Conservation (phyloP, 495 filamentous ascomycete species). For the Gamarada debralockiae region DNA sequence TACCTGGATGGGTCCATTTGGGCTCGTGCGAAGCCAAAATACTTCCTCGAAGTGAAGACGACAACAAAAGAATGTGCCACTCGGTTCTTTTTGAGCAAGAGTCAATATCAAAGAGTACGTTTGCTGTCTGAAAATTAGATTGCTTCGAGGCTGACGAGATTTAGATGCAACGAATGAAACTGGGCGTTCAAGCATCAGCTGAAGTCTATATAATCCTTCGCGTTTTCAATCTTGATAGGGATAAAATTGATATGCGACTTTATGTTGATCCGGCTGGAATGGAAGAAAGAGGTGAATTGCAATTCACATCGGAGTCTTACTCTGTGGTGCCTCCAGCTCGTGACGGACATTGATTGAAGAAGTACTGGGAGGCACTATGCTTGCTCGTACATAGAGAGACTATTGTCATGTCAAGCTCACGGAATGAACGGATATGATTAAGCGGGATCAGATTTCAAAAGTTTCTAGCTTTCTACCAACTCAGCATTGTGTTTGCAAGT, state of each 20-base stretch:
- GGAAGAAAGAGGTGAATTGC: constrained; percentile 3
- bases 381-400: no score
- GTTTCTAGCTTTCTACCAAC: no score
- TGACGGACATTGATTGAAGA: neutral
- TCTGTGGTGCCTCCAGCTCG: neutral
- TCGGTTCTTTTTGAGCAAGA: constrained; percentile 40
- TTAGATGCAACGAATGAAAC: constrained; percentile 13
- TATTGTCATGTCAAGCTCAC: no score
- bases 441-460: no score
- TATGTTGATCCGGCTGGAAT: constrained; percentile 33
- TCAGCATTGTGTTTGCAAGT: no score
- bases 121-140: neutral
- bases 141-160: neutral
- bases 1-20: constrained; percentile 28
- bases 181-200: constrained; percentile 1
- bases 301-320: constrained; percentile 8
- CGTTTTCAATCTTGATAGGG: constrained; percentile 33
- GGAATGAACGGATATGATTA: no score
- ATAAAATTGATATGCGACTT: constrained; percentile 30
- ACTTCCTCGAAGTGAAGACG: constrained; percentile 45
- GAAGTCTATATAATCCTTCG: constrained; percentile 38
- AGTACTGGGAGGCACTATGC: neutral
- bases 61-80: constrained; percentile 32
- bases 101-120: constrained; percentile 34
- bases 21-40: constrained; percentile 26